Percentiles rank a stretch among this genome's conserved stretches.
Conservation (phyloP, 2,329 filamentous ascomycete species). For the Magnaporthales sp. region DNA sequence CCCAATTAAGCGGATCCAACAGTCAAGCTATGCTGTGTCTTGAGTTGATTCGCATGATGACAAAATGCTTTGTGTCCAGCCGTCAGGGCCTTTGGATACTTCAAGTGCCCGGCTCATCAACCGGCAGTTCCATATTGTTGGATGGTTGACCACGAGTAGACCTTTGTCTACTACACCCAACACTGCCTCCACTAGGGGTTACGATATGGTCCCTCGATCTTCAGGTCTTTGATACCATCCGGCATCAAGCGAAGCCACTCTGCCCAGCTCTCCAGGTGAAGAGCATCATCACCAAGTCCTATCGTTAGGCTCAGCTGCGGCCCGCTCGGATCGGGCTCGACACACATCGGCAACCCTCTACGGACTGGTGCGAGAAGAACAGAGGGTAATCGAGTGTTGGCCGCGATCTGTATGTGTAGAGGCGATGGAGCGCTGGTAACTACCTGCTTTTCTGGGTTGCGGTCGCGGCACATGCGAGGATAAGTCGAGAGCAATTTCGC, state of each 20-base stretch:
- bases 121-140: too few species aligned
- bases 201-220: slow-evolving; percentile 41
- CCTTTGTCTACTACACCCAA: not conserved
- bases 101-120: too few species aligned
- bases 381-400: slow-evolving; percentile 43
- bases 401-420: slow-evolving; percentile 46
- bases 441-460: slow-evolving; percentile 35
- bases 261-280: slow-evolving; percentile 45
- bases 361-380: slow-evolving; percentile 45
- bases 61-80: not conserved
- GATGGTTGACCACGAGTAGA: too few species aligned
- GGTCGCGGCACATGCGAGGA: slow-evolving; percentile 41
- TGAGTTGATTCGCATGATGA: not conserved
- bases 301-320: slow-evolving; percentile 42
- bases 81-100: too few species aligned
- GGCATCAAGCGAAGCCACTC: slow-evolving; percentile 53
- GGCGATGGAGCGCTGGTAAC: slow-evolving; percentile 43
- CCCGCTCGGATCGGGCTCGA: slow-evolving; percentile 24
- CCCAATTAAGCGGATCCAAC: too few species aligned
- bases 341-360: slow-evolving; percentile 29
- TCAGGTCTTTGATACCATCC: slow-evolving; percentile 45
- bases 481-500: slow-evolving; percentile 36
- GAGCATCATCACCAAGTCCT: slow-evolving; percentile 38
- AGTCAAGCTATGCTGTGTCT: not conserved
- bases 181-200: slow-evolving; percentile 1